Percentiles rank a stretch among this genome's conserved stretches.
Conservation (phyloP, 768 basidiomycete genomes). For the Rubroboletus satanas region DNA sequence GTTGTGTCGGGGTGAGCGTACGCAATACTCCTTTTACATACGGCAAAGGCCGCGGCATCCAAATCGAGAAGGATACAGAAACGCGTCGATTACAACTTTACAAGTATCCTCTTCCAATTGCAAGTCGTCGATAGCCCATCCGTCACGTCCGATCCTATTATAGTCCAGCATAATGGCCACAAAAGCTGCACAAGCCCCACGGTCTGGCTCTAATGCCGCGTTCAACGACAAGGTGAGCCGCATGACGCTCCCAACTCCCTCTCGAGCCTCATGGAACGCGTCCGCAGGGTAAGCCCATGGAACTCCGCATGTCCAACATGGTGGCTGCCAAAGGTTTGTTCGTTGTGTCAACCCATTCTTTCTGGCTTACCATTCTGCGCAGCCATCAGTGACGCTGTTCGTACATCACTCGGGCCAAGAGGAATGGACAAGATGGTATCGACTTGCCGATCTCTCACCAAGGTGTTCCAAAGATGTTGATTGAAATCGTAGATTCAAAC, state of each 20-base stretch:
- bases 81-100: conserved; percentile 19
- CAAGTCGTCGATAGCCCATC: conserved; percentile 11
- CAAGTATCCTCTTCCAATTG: not conserved
- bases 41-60: conserved; percentile 29
- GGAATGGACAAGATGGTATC: conserved; percentile 99
- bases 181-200: conserved; percentile 15
- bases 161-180: conserved; percentile 26
- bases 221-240: conserved; percentile 79
- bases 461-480: conserved; percentile 7
- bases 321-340: conserved; percentile 90
- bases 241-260: not conserved
- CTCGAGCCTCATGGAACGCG: conserved; percentile 24
- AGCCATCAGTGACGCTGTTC: conserved; percentile 97
- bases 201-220: conserved; percentile 62
- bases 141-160: conserved; percentile 7
- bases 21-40: conserved; percentile 28
- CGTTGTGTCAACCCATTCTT: not conserved
- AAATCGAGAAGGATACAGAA: conserved; percentile 22
- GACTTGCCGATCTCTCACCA: conserved; percentile 14
- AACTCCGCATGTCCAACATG: conserved; percentile 95
- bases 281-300: conserved; percentile 92
- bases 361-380: conserved; percentile 8
- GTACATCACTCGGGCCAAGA: conserved; percentile 92
- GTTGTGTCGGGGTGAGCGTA: conserved; percentile 12
- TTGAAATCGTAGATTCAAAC: conserved; percentile 76